phyloP scores from a whole-genome alignment of 441 rosid species.

The Viola pubescens region DNA sequence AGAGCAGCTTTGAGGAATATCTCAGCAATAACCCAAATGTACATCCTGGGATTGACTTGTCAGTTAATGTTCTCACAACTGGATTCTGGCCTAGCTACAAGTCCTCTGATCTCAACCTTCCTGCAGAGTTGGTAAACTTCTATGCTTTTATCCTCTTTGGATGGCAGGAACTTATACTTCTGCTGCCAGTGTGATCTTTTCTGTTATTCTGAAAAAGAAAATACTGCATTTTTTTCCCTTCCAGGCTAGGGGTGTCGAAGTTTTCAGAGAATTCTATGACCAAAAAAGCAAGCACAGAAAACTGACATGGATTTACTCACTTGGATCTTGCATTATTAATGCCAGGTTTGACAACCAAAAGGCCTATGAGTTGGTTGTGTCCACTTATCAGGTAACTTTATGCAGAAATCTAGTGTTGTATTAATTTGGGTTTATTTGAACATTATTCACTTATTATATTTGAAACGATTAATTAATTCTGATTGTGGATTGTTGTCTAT shows the following conservation, averaged over 20 bases:
- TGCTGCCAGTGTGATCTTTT: neutral
- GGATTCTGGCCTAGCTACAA: constrained; percentile 99
- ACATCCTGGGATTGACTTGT: constrained; percentile 78
- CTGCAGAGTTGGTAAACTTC: constrained; percentile 74
- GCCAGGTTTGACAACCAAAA: constrained; percentile 77
- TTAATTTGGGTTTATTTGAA: neutral
- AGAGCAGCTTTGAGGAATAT: constrained; percentile 66
- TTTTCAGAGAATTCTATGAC: constrained; percentile 79
- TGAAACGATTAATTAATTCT: neutral
- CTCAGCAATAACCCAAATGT: constrained; percentile 49
- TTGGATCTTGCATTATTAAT: constrained; percentile 72
- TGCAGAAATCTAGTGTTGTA: neutral
- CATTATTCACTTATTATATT: neutral
- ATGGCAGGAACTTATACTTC: neutral
- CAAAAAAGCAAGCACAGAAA: constrained; percentile 73
- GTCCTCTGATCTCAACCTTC: constrained; percentile 82
- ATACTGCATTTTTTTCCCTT: constrained; percentile 12
- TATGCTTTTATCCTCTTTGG: neutral
- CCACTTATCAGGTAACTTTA: constrained; percentile 77
- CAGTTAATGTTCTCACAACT: constrained; percentile 91
- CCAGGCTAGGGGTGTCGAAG: constrained; percentile 84
- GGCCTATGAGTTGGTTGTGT: constrained; percentile 72
- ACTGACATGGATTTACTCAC: constrained; percentile 90
- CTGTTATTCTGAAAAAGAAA: neutral
- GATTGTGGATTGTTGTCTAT: neutral